These are phyloP conservation scores for Plenodomus tracheiphilus DNA, from an alignment of 2,329 filamentous ascomycete genomes.

Conservation along the genomic window DNA sequence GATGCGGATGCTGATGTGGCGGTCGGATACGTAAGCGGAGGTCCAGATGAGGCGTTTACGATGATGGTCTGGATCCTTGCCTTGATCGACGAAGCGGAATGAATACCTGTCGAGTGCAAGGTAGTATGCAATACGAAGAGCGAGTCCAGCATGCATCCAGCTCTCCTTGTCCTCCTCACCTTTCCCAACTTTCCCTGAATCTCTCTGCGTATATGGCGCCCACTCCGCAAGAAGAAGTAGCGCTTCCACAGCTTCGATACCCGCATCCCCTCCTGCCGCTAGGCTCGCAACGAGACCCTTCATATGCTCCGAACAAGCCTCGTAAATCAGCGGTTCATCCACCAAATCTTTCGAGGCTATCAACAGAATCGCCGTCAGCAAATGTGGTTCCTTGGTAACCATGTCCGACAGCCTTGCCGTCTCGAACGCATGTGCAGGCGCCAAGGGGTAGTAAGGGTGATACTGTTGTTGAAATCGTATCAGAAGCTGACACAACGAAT, in stretches of 20 bases:
- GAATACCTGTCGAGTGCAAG: constrained; percentile 70
- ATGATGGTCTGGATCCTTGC: constrained; percentile 62
- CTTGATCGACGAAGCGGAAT: constrained; percentile 63
- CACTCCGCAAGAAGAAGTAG: constrained; percentile 72
- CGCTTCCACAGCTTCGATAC: constrained; percentile 72
- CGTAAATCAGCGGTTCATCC: constrained; percentile 65
- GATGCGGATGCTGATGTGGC: constrained; percentile 67
- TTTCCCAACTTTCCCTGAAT: constrained; percentile 65
- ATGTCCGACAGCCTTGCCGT: constrained; percentile 58
- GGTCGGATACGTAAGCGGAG: constrained; percentile 46
- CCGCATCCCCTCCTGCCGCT: constrained; percentile 67
- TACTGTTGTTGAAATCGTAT: constrained; percentile 66
- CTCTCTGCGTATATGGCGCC: constrained; percentile 68
- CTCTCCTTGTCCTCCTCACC: constrained; percentile 75
- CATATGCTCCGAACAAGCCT: constrained; percentile 70
- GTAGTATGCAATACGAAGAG: constrained; percentile 70
- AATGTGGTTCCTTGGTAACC: constrained; percentile 64
- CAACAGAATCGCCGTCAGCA: constrained; percentile 70
- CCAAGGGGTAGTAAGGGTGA: constrained; percentile 71
- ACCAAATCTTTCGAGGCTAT: constrained; percentile 73
- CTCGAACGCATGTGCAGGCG: constrained; percentile 63
- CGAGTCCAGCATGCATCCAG: constrained; percentile 77
- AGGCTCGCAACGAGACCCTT: constrained; percentile 68
- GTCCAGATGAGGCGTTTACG: constrained; percentile 71
- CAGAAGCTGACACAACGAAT: constrained; percentile 57